Evolutionary conservation across 2,329 filamentous ascomycete genomes (phyloP), one percentile per base, ranked within the genome.

Genomic region (Colletotrichum horii): DNA sequence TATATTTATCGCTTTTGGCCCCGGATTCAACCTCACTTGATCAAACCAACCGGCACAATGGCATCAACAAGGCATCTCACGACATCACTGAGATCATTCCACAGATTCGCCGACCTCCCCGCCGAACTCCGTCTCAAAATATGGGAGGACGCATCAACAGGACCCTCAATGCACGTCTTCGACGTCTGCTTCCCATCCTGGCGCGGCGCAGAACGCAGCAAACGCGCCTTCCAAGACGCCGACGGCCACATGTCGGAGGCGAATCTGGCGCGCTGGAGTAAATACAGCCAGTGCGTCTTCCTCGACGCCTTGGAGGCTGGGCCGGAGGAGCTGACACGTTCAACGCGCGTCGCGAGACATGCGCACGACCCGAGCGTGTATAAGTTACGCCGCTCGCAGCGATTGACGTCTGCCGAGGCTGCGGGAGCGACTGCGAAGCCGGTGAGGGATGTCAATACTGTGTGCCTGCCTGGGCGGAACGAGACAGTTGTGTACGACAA

Each of bases 151-250:
- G 75, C 75, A 7, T 22, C n/a, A 3, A 32, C 75, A 2, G 78
- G 77, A 1, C 77, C 80, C 14, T 78, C 79, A 8, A 81, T 82
- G 77, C 80, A 82, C 28, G 28, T 82, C 24, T 80, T 82, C 11
- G 80, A 82, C 32, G 78, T 82, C 5, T 82, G 79, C 30, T 82
- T 78, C 64, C 78, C 81, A 8, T 80, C 79, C 4, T 78, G 79
- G 76, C 71, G 75, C 8, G 70, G 73, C 22, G 34, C 24, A 1
- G 66, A 38, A 14, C 65, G 74, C 15, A 71, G 66, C 30, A 69
- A 34, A 32, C 68, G 73, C 26, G 64, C 58, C 7, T 71, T 76
- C 15, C 64, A 62, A 16, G 60, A 64, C 43, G 48, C 34, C 6
- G 24, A 73, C 8, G 69, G 69, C 2, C 22, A 28, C 8, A 67